Percentiles rank a stretch among this genome's conserved stretches.
phyloP scores from a whole-genome alignment of 192 early-diverging fungal genomes.

The Rhizophagus prolifer region DNA sequence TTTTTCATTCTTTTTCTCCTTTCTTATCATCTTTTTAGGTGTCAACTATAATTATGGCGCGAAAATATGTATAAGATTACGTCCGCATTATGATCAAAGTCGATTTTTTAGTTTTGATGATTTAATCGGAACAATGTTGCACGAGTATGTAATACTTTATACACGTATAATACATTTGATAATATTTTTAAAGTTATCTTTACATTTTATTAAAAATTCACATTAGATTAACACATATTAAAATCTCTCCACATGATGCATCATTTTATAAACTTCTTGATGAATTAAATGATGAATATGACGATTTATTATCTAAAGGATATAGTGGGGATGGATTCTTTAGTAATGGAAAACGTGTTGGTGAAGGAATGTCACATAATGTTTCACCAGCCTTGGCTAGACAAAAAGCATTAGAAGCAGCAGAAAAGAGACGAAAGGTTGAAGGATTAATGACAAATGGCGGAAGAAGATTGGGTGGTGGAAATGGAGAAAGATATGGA shows the following conservation, averaged over 20 bases:
- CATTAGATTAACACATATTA: constrained; percentile 41
- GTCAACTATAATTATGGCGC: constrained; percentile 67
- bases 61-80: constrained; percentile 67
- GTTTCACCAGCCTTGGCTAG: constrained; percentile 37
- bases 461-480: constrained; percentile 45
- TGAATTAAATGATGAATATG: constrained; percentile 61
- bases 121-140: constrained; percentile 75
- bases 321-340: constrained; percentile 57
- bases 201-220: too few relatives aligned
- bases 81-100: constrained; percentile 50
- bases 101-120: constrained; percentile 60
- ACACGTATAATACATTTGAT: too few relatives aligned
- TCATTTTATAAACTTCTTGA: constrained; percentile 64
- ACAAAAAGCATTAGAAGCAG: constrained; percentile 51
- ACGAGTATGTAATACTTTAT: too few relatives aligned
- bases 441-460: constrained; percentile 62
- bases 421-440: constrained; percentile 50
- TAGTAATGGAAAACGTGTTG: constrained; percentile 49
- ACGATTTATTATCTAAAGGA: constrained; percentile 46
- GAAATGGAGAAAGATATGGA: constrained; percentile 21
- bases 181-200: too few relatives aligned
- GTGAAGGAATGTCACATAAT: constrained; percentile 40
- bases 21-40: too few relatives aligned
- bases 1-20: too few relatives aligned
- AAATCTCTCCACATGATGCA: constrained; percentile 64